phyloP scores from a whole-genome alignment of 2,329 filamentous ascomycete genomes.

The Stromatinia cepivora region DNA sequence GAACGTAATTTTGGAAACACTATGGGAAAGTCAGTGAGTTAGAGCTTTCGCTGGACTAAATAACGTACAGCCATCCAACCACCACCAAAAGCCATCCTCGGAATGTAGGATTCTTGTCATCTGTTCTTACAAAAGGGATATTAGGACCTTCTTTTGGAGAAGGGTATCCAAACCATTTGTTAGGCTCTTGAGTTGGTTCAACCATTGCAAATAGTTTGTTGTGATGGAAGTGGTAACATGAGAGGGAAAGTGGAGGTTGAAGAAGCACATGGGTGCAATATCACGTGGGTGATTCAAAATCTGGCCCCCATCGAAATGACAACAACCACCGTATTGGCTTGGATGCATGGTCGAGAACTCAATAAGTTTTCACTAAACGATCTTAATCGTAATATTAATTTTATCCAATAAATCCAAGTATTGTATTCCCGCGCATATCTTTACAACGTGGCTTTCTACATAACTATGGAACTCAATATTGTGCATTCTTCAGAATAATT shows the following conservation, averaged over 20 bases:
- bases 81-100: slow-evolving; percentile 64
- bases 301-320: neutral
- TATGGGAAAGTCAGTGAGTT: neutral
- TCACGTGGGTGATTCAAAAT: slow-evolving; percentile 5
- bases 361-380: neutral
- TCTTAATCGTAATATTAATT: neutral
- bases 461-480: neutral
- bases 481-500: neutral
- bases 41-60: neutral
- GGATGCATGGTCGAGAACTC: neutral
- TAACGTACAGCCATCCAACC: slow-evolving; percentile 59
- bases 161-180: slow-evolving; percentile 33
- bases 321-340: neutral
- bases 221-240: neutral
- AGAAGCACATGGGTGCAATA: neutral
- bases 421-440: neutral
- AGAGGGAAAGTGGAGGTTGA: slow-evolving; percentile 8
- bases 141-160: slow-evolving; percentile 34
- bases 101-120: slow-evolving; percentile 68
- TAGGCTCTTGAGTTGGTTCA: neutral
- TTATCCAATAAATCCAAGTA: neutral
- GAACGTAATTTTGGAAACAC: slow-evolving; percentile 59
- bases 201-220: slow-evolving; percentile 4
- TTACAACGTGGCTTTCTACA: neutral
- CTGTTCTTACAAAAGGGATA: slow-evolving; percentile 48